Conservation (phyloP, 176 grass and related monocot genomes). For the Eleusine coracana region DNA sequence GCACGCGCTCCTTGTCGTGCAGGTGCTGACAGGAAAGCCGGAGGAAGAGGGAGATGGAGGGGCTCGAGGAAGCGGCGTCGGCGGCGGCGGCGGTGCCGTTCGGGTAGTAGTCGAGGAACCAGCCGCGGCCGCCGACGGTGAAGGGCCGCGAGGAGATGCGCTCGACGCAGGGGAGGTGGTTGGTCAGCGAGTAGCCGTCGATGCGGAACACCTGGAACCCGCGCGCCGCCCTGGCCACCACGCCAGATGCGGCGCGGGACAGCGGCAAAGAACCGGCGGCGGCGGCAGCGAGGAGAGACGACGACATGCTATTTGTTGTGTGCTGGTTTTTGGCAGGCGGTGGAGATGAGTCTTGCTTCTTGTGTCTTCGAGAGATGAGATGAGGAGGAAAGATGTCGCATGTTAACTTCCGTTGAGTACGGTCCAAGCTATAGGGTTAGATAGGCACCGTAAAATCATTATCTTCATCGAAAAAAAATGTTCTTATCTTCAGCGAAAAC, state of each 20-base stretch:
- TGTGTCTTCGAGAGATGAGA: too few species aligned
- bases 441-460: too few species aligned
- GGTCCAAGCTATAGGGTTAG: too few species aligned
- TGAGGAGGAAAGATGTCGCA: too few species aligned
- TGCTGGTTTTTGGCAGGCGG: too few species aligned
- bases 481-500: too few species aligned
- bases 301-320: too few species aligned
- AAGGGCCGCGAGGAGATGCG: neutral
- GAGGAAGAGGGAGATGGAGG: constrained; percentile 7
- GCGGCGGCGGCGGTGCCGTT: neutral
- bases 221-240: neutral
- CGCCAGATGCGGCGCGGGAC: neutral
- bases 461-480: too few species aligned
- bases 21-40: neutral
- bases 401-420: too few species aligned
- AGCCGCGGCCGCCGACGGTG: neutral
- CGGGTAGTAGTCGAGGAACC: neutral
- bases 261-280: too few species aligned
- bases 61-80: rapidly evolving
- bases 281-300: too few species aligned
- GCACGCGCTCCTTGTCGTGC: neutral
- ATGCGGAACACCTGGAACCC: constrained; percentile 20
- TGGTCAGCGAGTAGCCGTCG: constrained; percentile 15
- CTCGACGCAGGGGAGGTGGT: neutral
- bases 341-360: too few species aligned